Base-by-base conservation (phyloP, 1,284 basidiomycete species). In the Cutaneotrichosporon arboriforme region DNA sequence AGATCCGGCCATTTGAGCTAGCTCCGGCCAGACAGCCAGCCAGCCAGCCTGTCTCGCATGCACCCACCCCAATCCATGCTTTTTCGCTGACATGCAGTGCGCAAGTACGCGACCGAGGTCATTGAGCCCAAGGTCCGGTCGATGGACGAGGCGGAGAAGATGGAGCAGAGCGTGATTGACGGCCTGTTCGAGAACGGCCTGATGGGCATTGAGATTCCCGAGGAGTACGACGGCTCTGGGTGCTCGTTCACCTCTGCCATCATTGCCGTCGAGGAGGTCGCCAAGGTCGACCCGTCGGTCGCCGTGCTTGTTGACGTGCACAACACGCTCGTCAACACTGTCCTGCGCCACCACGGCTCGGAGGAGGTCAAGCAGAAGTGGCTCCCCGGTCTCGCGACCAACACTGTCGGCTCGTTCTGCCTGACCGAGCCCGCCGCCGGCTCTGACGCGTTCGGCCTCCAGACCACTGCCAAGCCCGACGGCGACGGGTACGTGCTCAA, bases 231-330 rank as follows among this genome's bases (percentile, higher is more conserved):
- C 17, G 96, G 96, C 45, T 82, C 94, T 4, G 92, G 88, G 63
- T 86, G 84, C 46, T 91, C 90, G 5, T 99, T 99, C 77, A 97
- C 86, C 1, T 84, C 90, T 3, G 93, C 96, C 34, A 91, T 99
- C 67, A 90, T 99, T 61, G 89, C 88, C 37, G 94, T 99, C 53
- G 45, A 62, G 69, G 96, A 98, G 73, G 84, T 98, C 14, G 93
- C 96, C 47, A 93, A 91, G 68, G 81, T 97, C 42, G 94, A 98
- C 75, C 90, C 94, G 0, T 92, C 90, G 1, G 94, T 99, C 17
- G 96, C 92, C 8, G 94, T 98, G 37, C 77, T 97, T 68, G 93
- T 90, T 65, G 94, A 99, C 70, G 94, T 99, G 5, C 94, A 99
- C 81, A 98, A 98, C 74, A 97, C 92, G 4, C 84, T 97, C 46